A percentile compares a stretch with the other conserved stretches of the same genome.
phyloP scores from a whole-genome alignment of 169 alveolate genomes.

The Ichthyophthirius multifiliis region DNA sequence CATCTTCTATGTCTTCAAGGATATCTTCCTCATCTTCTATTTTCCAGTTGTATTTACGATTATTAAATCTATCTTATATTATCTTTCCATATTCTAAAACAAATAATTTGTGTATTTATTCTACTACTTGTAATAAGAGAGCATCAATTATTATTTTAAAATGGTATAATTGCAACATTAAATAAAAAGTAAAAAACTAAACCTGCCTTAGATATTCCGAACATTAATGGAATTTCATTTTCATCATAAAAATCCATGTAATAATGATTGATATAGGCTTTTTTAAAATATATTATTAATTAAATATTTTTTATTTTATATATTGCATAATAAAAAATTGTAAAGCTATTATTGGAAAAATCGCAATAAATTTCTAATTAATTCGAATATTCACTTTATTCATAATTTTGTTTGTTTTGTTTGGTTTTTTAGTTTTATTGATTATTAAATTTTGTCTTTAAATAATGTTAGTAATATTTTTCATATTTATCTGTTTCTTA shows the following conservation, averaged over 20 bases:
- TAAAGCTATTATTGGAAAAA: neutral
- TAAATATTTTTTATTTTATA: slow-evolving; percentile 32
- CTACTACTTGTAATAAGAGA: slow-evolving; percentile 50
- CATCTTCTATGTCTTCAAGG: neutral
- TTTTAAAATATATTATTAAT: neutral
- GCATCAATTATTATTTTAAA: slow-evolving; percentile 62
- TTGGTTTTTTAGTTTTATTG: neutral
- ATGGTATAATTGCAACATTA: slow-evolving; percentile 51
- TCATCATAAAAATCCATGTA: slow-evolving; percentile 67
- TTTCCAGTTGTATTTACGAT: neutral
- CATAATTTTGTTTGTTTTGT: neutral
- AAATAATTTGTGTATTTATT: too few species aligned
- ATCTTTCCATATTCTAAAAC: neutral
- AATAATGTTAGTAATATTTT: too few species aligned
- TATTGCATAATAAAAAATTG: neutral
- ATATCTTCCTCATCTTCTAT: neutral
- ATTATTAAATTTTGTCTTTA: neutral
- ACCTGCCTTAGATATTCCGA: slow-evolving; percentile 61
- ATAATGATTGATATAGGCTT: slow-evolving; percentile 46
- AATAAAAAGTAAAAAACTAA: slow-evolving; percentile 62
- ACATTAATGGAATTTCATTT: slow-evolving; percentile 45
- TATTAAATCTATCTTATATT: neutral
- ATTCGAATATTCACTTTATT: neutral
- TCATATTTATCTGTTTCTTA: too few species aligned
- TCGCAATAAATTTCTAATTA: neutral